Base-by-base conservation (phyloP, 768 basidiomycete genomes). In the Trametes villosa region DNA sequence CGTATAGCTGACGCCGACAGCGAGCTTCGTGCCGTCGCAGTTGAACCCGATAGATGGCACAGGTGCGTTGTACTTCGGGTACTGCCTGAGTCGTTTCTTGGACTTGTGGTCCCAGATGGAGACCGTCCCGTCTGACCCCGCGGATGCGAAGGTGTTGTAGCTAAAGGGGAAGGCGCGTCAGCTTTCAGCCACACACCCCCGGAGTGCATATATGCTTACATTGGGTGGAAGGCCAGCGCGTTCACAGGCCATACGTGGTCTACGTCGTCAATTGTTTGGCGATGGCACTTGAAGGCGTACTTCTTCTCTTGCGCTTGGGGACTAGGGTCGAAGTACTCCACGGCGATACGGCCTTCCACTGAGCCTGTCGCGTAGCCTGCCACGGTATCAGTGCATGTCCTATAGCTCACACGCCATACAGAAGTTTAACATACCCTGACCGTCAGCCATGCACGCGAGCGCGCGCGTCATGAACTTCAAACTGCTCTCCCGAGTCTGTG, bases 211-310 rank as follows among this genome's bases (percentile, higher is more conserved):
- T 17, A 31, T 30, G 53, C 86, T 49, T 71, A 95, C 83, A 82
- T 77, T 0, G 96, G 95, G 69, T 98, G 95, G 79, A 98, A 98
- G 0, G 95, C 93, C 29, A 99, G 83, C 0, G 94, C 85, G 68
- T 98, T 97, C 61, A 98, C 96, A 0, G 96, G 95, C 86, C 93
- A 98, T 22, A 98, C 96, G 66, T 95, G 92, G 73, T 99, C 97
- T 15, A 91, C 89, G 36, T 92, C 94, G 36, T 92, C 88, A 61
- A 94, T 87, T 4, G 91, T 87, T 71, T 94, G 90, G 5, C 96
- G 83, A 70, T 99, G 96, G 64, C 96, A 97, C 72, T 97, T 95
- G 84, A 98, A 99, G 2, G 97, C 97, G 73, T 96, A 97, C 77
- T 95, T 88, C 66, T 84, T 81, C n/a, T 89, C 87, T 73, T 98